Conservation (phyloP, 2,329 filamentous ascomycete species). For the Madurella fahalii region DNA sequence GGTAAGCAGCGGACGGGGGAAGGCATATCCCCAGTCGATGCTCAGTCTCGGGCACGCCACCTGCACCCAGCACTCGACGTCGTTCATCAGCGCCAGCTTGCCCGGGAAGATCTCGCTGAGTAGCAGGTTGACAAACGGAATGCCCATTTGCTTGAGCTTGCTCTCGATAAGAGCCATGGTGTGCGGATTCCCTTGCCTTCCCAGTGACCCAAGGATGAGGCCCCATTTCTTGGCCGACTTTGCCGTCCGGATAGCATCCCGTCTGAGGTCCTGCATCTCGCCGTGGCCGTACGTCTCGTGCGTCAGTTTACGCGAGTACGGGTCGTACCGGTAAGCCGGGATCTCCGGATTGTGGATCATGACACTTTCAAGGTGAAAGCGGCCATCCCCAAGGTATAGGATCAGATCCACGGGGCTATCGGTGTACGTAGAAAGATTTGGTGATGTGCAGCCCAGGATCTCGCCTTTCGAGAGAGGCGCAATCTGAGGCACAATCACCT, state of each 20-base stretch:
- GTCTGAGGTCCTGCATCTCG: conserved; percentile 79
- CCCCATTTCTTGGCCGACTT: conserved; percentile 84
- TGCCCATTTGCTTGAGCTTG: conserved; percentile 64
- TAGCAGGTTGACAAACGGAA: conserved; percentile 79
- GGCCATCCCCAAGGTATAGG: conserved; percentile 84
- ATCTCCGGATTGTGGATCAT: conserved; percentile 97
- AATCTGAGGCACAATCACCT: conserved; percentile 84
- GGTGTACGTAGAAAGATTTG: conserved; percentile 38
- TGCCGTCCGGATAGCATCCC: conserved; percentile 71
- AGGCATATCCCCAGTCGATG: conserved; percentile 99
- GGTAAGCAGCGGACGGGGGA: conserved; percentile 80
- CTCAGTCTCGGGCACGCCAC: conserved; percentile 94
- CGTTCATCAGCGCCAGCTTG: conserved; percentile 86
- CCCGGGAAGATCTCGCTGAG: conserved; percentile 95
- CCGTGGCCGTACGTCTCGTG: conserved; percentile 88
- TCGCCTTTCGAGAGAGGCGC: conserved; percentile 90
- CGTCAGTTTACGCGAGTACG: conserved; percentile 87
- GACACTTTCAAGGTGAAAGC: conserved; percentile 94
- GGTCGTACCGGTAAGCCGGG: conserved; percentile 93
- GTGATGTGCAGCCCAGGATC: conserved; percentile 95
- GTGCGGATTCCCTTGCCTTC: conserved; percentile 91
- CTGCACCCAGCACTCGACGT: conserved; percentile 98
- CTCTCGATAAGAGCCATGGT: conserved; percentile 84
- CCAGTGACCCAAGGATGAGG: conserved; percentile 86
- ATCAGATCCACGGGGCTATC: conserved; percentile 62